Evolutionary conservation across 345 rosid species (phyloP), one percentile per base, ranked within the genome.

Genomic region (Turritis glabra): DNA sequence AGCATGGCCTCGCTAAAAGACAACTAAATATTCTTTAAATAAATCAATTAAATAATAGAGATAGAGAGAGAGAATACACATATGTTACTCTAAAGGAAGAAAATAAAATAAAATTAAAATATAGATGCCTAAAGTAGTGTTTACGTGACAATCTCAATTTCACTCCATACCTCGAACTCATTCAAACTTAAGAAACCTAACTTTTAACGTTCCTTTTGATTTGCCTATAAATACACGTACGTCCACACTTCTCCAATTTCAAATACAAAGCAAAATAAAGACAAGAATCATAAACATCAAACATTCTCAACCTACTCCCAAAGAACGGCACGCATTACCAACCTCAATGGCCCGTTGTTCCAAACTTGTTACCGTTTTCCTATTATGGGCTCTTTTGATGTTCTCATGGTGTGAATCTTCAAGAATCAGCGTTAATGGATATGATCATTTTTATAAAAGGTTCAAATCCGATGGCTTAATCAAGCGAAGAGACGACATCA

Each of bases 101-200:
- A 44, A 40, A 63, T 19, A 8, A 15, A 59, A 50, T 25, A 32
- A 21, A 46, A 48, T 1, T 50, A 29, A 59, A 73, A 43, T 26
- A 15, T 3, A 21, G 68, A 30, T 15, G 18, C 60, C 55, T 22
- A n/a, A 67, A 38, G 55, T 61, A 40, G 69, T 52, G 75, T 69
- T 75, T 76, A 69, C 79, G 79, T 76, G 75, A 69, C 75, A 69
- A 76, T 76, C 79, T 76, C 79, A 76, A 76, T 76, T 69, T 76
- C 70, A 61, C 64, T 60, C 79, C 79, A 76, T 76, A 76, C 79
- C 75, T 61, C 58, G 32, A 76, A 76, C 70, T 69, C 75, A 69
- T 76, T 76, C 79, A 69, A 76, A 32, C 50, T 22, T 52, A n/a
- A 52, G 8, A 68, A 68, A 75, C 74, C 64, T 32, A 75, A 61